Percentiles rank a stretch among this genome's conserved stretches.
These are phyloP conservation scores for Mariannaea elegans DNA, from an alignment of 2,329 filamentous ascomycete species.

Conservation along the genomic window DNA sequence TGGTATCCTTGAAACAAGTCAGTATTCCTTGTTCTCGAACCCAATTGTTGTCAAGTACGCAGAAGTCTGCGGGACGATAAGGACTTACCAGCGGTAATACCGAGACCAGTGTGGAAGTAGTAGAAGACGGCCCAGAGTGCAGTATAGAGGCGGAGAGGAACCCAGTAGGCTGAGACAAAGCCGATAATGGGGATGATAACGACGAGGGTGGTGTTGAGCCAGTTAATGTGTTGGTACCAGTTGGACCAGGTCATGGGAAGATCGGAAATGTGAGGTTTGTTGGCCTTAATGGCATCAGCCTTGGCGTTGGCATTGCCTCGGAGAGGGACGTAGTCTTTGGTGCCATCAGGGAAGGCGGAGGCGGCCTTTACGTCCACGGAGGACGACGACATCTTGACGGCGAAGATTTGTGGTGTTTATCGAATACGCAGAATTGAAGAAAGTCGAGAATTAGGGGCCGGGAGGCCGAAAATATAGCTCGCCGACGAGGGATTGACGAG, in stretches of 20 bases:
- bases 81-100: conserved; percentile 76
- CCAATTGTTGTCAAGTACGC: background rate
- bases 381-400: conserved; percentile 48
- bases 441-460: background rate
- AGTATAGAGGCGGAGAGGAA: conserved; percentile 77
- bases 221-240: conserved; percentile 94
- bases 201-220: conserved; percentile 87
- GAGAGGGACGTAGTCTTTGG: conserved; percentile 63
- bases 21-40: conserved; percentile 11
- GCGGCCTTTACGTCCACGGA: conserved; percentile 51
- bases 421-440: conserved; percentile 13
- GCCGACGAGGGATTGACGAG: conserved; percentile 21
- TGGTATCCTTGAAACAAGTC: conserved; percentile 51
- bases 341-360: conserved; percentile 60
- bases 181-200: conserved; percentile 79
- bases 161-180: conserved; percentile 79
- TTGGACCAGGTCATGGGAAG: conserved; percentile 81
- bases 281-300: conserved; percentile 71
- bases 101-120: conserved; percentile 85
- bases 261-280: conserved; percentile 76
- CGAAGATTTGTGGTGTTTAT: conserved; percentile 8
- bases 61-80: background rate
- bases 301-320: conserved; percentile 47
- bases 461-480: background rate
- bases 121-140: conserved; percentile 77